Evolutionary conservation across 179 eudicot genomes (phyloP).

Genomic region (Beta corolliflora): DNA sequence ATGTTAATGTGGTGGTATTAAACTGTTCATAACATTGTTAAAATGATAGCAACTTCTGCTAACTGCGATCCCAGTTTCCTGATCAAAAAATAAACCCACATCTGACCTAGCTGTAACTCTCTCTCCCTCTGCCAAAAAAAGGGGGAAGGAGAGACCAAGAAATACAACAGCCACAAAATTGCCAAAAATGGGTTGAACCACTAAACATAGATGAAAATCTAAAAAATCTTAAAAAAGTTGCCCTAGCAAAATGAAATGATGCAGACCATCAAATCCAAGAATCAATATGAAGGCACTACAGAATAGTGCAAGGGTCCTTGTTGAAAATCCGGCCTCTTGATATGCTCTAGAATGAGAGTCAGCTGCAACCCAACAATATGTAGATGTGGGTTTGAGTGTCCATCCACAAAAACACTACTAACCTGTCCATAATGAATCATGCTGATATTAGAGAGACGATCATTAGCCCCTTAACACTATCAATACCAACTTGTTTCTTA

Average conservation of each 20-base stretch:
- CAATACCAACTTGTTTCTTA: neutral
- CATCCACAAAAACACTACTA: conserved; percentile 53
- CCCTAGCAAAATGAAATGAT: neutral
- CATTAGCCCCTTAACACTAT: neutral
- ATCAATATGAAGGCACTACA: conserved; percentile 22
- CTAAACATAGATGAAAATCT: neutral
- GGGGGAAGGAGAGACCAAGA: neutral
- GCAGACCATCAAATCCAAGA: neutral
- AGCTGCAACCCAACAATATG: conserved; percentile 64
- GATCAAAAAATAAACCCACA: neutral
- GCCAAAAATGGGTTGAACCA: neutral
- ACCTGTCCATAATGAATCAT: conserved; percentile 46
- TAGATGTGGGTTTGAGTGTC: conserved; percentile 74
- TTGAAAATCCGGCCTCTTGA: conserved; percentile 53
- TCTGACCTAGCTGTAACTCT: neutral
- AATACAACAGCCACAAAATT: neutral
- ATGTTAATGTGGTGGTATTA: neutral
- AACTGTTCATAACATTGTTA: neutral
- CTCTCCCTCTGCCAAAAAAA: neutral
- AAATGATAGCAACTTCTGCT: conserved; percentile 5
- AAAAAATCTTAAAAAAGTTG: neutral
- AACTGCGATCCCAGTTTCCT: conserved; percentile 1
- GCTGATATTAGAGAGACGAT: conserved; percentile 9
- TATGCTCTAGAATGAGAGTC: conserved; percentile 59
- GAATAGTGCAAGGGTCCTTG: conserved; percentile 56